A percentile compares a stretch with the other conserved stretches of the same genome.
Evolutionary conservation across 495 filamentous ascomycete genomes (phyloP).

Genomic region (Neurospora sp.): DNA sequence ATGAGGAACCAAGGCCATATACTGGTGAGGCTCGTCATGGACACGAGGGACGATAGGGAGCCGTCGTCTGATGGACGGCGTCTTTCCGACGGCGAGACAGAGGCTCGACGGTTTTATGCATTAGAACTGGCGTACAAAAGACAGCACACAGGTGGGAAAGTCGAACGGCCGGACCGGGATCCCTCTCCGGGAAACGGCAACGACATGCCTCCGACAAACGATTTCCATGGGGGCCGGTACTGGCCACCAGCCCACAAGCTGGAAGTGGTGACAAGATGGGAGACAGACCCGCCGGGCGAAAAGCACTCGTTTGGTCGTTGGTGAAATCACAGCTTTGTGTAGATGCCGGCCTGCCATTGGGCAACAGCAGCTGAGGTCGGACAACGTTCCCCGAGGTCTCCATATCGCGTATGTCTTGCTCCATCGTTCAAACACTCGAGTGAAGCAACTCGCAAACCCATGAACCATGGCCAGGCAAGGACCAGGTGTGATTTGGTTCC

Average conservation of each 20-base stretch:
- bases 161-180: background rate
- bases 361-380: background rate
- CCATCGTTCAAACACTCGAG: background rate
- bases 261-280: background rate
- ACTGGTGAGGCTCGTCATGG: background rate
- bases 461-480: background rate
- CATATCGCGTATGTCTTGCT: background rate
- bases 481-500: background rate
- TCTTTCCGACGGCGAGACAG: background rate
- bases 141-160: background rate
- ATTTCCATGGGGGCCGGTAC: background rate
- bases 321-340: background rate
- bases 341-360: background rate
- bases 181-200: background rate
- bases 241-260: background rate
- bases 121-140: background rate
- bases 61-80: background rate
- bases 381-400: background rate
- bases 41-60: background rate
- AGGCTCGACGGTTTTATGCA: background rate
- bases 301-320: background rate
- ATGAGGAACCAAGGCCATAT: background rate
- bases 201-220: background rate
- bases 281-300: background rate
- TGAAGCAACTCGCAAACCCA: background rate